A percentile compares a stretch with the other conserved stretches of the same genome.
These are phyloP conservation scores for Aeschynomene evenia DNA, from an alignment of 306 rosid genomes.

Conservation along the genomic window DNA sequence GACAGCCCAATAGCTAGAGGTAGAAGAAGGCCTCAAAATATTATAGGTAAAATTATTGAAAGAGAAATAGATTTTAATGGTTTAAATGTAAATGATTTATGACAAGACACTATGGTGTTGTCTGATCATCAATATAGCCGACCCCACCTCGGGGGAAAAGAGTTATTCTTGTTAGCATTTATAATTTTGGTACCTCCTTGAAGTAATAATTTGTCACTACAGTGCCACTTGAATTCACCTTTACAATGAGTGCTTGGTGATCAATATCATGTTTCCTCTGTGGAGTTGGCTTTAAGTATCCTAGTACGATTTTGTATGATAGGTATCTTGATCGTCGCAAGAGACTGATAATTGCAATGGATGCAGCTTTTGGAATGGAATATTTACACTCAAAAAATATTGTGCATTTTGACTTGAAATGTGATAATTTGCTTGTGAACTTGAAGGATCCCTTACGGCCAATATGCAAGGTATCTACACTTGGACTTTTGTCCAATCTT, in stretches of 20 bases:
- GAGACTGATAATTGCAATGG: constrained; percentile 91
- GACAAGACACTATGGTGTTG: too few species aligned
- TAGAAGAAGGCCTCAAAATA: too few species aligned
- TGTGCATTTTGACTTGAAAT: constrained; percentile 93
- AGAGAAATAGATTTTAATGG: too few species aligned
- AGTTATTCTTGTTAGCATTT: neutral
- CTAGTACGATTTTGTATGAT: constrained; percentile 24
- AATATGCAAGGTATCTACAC: constrained; percentile 74
- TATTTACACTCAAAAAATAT: constrained; percentile 89
- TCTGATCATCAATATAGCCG: too few species aligned
- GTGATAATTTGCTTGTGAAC: constrained; percentile 93
- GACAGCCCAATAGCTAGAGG: too few species aligned
- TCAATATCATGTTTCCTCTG: neutral
- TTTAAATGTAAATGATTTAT: too few species aligned
- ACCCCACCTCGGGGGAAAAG: too few species aligned
- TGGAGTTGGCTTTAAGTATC: neutral
- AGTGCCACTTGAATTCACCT: neutral
- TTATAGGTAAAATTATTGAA: too few species aligned
- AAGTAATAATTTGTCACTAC: neutral
- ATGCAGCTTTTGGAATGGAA: constrained; percentile 98
- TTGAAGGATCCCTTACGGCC: constrained; percentile 84
- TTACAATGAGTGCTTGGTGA: neutral
- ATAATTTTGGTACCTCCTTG: neutral
- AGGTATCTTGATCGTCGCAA: constrained; percentile 92
- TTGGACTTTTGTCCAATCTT: constrained; percentile 8